Evolutionary conservation across 768 basidiomycete species (phyloP).

Genomic region (Russula vinacea): DNA sequence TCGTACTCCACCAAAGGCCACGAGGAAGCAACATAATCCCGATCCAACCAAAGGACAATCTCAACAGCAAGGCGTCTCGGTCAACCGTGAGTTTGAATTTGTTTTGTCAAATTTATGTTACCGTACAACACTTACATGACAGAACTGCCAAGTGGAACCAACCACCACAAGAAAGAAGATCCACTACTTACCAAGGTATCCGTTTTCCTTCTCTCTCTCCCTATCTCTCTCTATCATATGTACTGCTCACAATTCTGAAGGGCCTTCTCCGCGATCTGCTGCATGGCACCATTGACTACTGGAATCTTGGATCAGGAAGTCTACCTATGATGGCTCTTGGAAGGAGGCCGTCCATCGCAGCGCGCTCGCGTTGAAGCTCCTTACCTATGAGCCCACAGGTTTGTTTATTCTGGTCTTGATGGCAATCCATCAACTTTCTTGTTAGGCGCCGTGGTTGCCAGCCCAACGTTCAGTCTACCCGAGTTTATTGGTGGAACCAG

Average conservation of each 20-base stretch:
- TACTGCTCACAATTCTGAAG: constrained; percentile 34
- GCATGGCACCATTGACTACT: constrained; percentile 72
- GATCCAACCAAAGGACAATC: constrained; percentile 43
- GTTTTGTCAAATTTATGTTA: background rate
- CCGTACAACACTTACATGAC: background rate
- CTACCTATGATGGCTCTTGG: constrained; percentile 91
- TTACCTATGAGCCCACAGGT: constrained; percentile 92
- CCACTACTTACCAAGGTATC: constrained; percentile 65
- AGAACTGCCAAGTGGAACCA: constrained; percentile 48
- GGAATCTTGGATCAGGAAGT: constrained; percentile 88
- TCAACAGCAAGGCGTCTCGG: constrained; percentile 45
- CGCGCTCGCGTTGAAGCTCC: constrained; percentile 87
- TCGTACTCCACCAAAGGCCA: constrained; percentile 57
- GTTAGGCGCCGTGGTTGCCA: constrained; percentile 85
- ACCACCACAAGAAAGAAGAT: constrained; percentile 56
- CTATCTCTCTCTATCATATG: background rate
- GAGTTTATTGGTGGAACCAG: constrained; percentile 87
- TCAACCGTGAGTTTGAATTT: constrained; percentile 39
- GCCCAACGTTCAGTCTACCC: constrained; percentile 91
- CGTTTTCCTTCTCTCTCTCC: background rate
- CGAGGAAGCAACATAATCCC: constrained; percentile 31
- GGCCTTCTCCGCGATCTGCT: constrained; percentile 57
- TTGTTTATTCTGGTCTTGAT: constrained; percentile 3
- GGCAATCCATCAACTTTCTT: constrained; percentile 12
- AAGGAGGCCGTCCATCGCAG: constrained; percentile 91